Conservation (phyloP, 1,284 basidiomycete species). For the Ganoderma lucidum region DNA sequence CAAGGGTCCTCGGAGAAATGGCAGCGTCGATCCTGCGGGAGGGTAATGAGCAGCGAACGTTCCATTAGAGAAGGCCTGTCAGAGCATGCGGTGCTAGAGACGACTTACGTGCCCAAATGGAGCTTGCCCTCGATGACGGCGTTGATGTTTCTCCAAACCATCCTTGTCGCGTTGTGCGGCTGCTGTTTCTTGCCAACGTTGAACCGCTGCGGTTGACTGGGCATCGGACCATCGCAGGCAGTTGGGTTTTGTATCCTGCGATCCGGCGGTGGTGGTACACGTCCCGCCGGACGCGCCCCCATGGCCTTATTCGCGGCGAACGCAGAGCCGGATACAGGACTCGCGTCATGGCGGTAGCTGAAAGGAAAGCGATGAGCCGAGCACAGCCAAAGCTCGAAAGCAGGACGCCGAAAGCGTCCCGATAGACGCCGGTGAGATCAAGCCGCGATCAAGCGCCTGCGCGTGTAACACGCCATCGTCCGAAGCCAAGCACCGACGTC, state of each 20-base stretch:
- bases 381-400: constrained; percentile 28
- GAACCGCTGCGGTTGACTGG: constrained; percentile 25
- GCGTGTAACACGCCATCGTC: background rate
- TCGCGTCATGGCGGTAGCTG: constrained; percentile 34
- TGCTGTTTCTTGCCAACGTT: constrained; percentile 28
- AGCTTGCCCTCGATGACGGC: constrained; percentile 72
- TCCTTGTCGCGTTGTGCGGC: constrained; percentile 37
- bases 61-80: constrained; percentile 31
- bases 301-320: constrained; percentile 33
- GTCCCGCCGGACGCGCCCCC: constrained; percentile 29
- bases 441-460: constrained; percentile 24
- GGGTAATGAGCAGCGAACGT: constrained; percentile 9
- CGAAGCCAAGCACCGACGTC: constrained; percentile 21
- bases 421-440: constrained; percentile 28
- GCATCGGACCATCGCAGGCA: constrained; percentile 28
- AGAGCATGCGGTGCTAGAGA: constrained; percentile 36
- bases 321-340: constrained; percentile 33
- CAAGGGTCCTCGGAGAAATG: constrained; percentile 74
- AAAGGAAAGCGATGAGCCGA: constrained; percentile 38
- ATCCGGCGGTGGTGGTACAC: constrained; percentile 31
- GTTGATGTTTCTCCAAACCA: constrained; percentile 79
- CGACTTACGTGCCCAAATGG: constrained; percentile 78
- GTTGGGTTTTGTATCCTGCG: constrained; percentile 42
- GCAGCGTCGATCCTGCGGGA: constrained; percentile 69
- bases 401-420: constrained; percentile 9